Evolutionary conservation across 2,329 filamentous ascomycete species (phyloP).

Genomic region (Ophiostoma angusticollis): DNA sequence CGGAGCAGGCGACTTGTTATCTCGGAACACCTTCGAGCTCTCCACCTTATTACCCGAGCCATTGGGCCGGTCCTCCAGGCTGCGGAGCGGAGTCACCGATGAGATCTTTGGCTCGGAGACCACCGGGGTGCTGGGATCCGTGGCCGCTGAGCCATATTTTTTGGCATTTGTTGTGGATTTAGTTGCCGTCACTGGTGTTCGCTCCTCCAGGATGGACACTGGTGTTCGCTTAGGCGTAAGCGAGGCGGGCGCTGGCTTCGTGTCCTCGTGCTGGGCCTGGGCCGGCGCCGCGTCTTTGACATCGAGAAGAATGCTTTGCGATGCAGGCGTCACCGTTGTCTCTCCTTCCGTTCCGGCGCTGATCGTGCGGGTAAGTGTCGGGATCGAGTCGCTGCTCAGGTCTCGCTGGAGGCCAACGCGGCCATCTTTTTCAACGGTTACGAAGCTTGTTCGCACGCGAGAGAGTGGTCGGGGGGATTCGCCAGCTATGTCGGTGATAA

Average conservation of each 20-base stretch:
- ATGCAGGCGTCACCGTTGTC: slow-evolving; percentile 22
- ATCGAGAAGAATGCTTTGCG: background rate
- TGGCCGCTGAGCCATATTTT: background rate
- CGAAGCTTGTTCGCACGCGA: slow-evolving; percentile 63
- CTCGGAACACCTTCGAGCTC: too few relatives aligned
- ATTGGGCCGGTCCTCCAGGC: too few relatives aligned
- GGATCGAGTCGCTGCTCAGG: slow-evolving; percentile 29
- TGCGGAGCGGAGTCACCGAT: too few relatives aligned
- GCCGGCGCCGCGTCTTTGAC: background rate
- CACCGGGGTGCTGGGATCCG: background rate
- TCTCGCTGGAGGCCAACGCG: slow-evolving; percentile 39
- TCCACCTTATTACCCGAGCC: too few relatives aligned
- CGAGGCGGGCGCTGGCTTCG: background rate
- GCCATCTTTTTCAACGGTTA: slow-evolving; percentile 57
- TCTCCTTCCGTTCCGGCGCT: slow-evolving; percentile 27
- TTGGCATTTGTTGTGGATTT: background rate
- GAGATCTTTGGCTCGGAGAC: background rate
- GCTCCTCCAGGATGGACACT: slow-evolving; percentile 1
- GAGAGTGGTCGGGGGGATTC: slow-evolving; percentile 54
- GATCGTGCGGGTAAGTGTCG: slow-evolving; percentile 23
- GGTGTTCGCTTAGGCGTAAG: slow-evolving; percentile 2
- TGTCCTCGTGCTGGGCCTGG: slow-evolving; percentile 20
- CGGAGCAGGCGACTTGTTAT: background rate
- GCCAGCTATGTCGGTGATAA: too few relatives aligned
- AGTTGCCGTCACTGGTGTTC: background rate